Base-by-base conservation (phyloP, 1,284 basidiomycete species). In the Boletellus deceptivus region DNA sequence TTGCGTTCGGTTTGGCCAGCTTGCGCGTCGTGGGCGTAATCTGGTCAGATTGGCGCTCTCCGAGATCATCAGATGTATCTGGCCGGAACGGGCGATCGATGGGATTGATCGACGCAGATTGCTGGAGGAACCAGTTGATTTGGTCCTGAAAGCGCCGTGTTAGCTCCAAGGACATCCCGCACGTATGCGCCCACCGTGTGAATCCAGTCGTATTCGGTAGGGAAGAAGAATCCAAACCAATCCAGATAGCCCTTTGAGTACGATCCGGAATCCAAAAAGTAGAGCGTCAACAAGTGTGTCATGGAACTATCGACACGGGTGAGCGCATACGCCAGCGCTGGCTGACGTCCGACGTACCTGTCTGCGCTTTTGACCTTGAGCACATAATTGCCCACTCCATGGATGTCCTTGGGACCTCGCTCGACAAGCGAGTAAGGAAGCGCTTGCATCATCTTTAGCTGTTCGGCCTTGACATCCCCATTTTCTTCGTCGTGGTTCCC, bases 401-500 rank as follows among this genome's bases (percentile, higher is more conserved):
- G 89, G 0, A 98, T 74, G 59, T 85, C 80, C 50, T 81, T 79
- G 0, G 95, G 94, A 0, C 95, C 95, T 2, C 75, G 68, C 58
- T 90, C 75, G 7, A 90, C 83, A 7, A 97, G 72, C 49, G 86
- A 93, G 64, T 94, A 97, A 0, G 95, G 95, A 58, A 98, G 73
- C 2, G 75, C 79, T 62, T 86, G 80, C 76, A 96, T 79, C 57
- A 89, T 72, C 56, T 76, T 73, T 60, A 95, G 70, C 64, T 95
- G 85, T 14, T 85, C 69, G 63, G 77, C 79, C 54, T 83, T 78
- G 44, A 73, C 64, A 52, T 83, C 71, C 2, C 84, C 83, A 55
- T 85, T 80, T 58, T 93, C 89, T 43, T 81, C 79, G 61, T 96
- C 93, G 65, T 98, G 95, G 62, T 99, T 98, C 3, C 95, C 92